Base-by-base conservation (phyloP, 208 protist genomes). In the Crithidia thermophila region DNA sequence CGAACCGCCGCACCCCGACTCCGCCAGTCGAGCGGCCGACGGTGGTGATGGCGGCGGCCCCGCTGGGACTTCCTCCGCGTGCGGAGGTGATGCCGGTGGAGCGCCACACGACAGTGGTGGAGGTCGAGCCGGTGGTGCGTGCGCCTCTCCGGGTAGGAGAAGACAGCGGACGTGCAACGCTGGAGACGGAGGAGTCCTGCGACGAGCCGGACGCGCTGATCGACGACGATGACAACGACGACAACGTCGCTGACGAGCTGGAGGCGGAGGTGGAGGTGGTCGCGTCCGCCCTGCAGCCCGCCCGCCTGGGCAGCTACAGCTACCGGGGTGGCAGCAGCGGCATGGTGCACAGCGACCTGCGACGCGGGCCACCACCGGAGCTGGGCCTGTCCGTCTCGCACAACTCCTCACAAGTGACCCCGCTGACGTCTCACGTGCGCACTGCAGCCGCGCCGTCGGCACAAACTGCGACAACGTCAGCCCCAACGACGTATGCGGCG, bases 311-410 rank as follows among this genome's bases (percentile, higher is more conserved):
- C 43, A 68, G 49, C 33, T 47, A 77, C 40, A 59, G 43, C 65
- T 43, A 72, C 21, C 58, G 58, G 23, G 62, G 51, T 3, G 58
- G 61, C 31, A 75, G 68, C 45, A 68, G 27, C 46, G 68, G 68
- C 36, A 68, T 75, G 59, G 68, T 75, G 34, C 51, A 75, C 60
- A 75, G 68, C 45, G 60, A 63, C 25, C 30, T 75, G 49, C 68
- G 68, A 25, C 68, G 20, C 25, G 30, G 36, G 16, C 60, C 52
- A 16, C 20, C 21, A 27, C 40, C 51, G 1, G 60, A 63, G 10
- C 39, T 46, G 31, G 52, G 31, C 6, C 16, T 39, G 10, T 64
- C 53, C 16, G 1, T 46, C 10, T 39, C 60, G 5, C 53, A 25
- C 27, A 46, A 37, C 43, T 55, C 57, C 11, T 69, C 50, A 1